Evolutionary conservation across 768 basidiomycete genomes (phyloP).

Genomic region (Auricularia heimuer): DNA sequence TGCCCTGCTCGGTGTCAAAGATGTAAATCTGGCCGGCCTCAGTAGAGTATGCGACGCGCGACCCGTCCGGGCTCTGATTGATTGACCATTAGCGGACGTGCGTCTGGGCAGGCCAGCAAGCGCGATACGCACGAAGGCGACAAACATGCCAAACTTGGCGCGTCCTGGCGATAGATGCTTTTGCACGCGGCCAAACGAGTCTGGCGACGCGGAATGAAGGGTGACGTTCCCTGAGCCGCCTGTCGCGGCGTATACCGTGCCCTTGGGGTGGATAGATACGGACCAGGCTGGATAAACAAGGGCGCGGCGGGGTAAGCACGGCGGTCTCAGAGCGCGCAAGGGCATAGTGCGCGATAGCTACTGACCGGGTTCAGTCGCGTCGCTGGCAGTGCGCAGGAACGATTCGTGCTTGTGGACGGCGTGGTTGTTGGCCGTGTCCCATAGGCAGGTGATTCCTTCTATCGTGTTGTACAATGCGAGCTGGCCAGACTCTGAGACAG

Average conservation of each 20-base stretch:
- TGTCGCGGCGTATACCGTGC: constrained; percentile 64
- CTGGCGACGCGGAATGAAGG: constrained; percentile 58
- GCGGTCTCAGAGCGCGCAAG: not conserved
- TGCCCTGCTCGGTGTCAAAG: constrained; percentile 64
- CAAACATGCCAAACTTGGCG: constrained; percentile 69
- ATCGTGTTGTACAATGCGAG: constrained; percentile 69
- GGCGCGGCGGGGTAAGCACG: not conserved
- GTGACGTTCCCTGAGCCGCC: constrained; percentile 61
- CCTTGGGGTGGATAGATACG: constrained; percentile 68
- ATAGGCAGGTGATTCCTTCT: constrained; percentile 71
- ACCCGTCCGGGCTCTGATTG: constrained; percentile 78
- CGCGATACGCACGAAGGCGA: constrained; percentile 19
- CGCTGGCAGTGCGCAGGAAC: constrained; percentile 47
- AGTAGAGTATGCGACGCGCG: constrained; percentile 67
- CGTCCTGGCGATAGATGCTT: constrained; percentile 54
- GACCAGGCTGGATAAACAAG: constrained; percentile 54
- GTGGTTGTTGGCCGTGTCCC: constrained; percentile 57
- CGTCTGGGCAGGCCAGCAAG: not conserved
- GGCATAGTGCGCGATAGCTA: constrained; percentile 10
- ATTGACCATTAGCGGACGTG: not conserved
- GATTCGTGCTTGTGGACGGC: constrained; percentile 63
- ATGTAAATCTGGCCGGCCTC: constrained; percentile 86
- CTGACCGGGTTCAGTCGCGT: constrained; percentile 59
- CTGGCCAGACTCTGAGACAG: constrained; percentile 51
- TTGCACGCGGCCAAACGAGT: constrained; percentile 58